These are phyloP conservation scores for Periconia macrospinosa DNA, from an alignment of 2,329 filamentous ascomycete genomes.

Conservation along the genomic window DNA sequence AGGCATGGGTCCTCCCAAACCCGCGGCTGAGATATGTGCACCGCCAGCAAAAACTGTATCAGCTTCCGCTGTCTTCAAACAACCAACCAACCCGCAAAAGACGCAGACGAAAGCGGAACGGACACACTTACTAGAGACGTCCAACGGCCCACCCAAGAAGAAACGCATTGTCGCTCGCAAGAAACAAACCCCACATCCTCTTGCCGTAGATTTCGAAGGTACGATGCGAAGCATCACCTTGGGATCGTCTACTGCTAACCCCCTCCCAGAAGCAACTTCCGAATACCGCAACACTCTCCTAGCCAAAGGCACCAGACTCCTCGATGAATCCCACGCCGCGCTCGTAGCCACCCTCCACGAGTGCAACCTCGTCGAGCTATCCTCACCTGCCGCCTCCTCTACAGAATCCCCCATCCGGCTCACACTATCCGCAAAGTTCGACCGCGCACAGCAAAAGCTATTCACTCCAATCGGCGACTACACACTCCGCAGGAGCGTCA, in stretches of 20 bases:
- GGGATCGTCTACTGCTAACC: conserved; percentile 10
- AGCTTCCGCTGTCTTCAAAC: conserved; percentile 26
- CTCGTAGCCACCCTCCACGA: conserved; percentile 15
- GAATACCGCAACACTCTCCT: conserved; percentile 31
- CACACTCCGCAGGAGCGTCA: conserved; percentile 8
- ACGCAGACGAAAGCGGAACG: background rate
- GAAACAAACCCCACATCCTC: conserved; percentile 20
- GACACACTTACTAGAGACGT: background rate
- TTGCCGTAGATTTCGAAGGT: conserved; percentile 34
- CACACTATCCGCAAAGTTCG: conserved; percentile 20
- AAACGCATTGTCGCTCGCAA: conserved; percentile 1
- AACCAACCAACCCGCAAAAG: background rate
- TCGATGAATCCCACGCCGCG: conserved; percentile 22
- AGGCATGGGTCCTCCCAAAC: background rate
- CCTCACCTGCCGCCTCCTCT: conserved; percentile 8
- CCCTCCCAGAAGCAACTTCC: conserved; percentile 24
- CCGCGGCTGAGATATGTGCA: background rate
- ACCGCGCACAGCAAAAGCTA: conserved; percentile 18
- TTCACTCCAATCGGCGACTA: conserved; percentile 23
- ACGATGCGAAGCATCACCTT: background rate
- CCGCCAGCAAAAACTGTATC: conserved; percentile 19
- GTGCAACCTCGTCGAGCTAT: conserved; percentile 2
- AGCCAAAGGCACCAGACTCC: conserved; percentile 13
- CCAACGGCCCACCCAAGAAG: conserved; percentile 4
- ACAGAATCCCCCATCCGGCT: conserved; percentile 14